Base-by-base conservation (phyloP, 129 eudicot species). In the Centrapalus pauciflorus region DNA sequence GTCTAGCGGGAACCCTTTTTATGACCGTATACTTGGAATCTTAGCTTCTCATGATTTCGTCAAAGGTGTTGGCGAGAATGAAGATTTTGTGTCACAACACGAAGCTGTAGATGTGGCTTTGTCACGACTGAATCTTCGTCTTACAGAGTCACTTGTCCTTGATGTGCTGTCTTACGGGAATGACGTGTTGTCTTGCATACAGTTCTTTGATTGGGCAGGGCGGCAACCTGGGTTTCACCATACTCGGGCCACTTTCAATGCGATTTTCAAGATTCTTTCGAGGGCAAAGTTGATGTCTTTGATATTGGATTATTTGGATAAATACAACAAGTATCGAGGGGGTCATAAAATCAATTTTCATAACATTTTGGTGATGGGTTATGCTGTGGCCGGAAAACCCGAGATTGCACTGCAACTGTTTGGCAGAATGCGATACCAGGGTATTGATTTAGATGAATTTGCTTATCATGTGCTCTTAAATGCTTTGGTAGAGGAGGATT, bases 131-230 rank as follows among this genome's bases (percentile, higher is more conserved):
- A 66, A 65, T 40, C 79, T 93, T 0, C 72, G 37, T 5, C 80
- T 93, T 3, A 43, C 82, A n/a, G 91, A 93, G 7, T 1, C 70
- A 7, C 62, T 85, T 5, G 95, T 93, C 32, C 80, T 93, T 29
- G 87, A 88, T 21, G 91, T 93, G 1, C 66, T 93, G 55, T 74
- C 35, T 0, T 84, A 82, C 40, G 72, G 74, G 16, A 82, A 77
- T 10, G 98, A 93, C 20, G 87, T 88, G 20, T 73, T 88, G 55
- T 57, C 87, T 5, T 81, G 95, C 61, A 49, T 86, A 57, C 85
- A 84, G 66, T 93, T 93, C 74, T 93, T 93, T 70, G 98, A 93
- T 76, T 93, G 98, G 98, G 89, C 89, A 1, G 98, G 91, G 1
- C 76, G 91, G 50, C 96, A 88, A 57, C 73, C 60, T 0, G 91